Evolutionary conservation across 2,329 filamentous ascomycete genomes (phyloP), one percentile per base, ranked within the genome.

Genomic region (Lachnellula hyalina): DNA sequence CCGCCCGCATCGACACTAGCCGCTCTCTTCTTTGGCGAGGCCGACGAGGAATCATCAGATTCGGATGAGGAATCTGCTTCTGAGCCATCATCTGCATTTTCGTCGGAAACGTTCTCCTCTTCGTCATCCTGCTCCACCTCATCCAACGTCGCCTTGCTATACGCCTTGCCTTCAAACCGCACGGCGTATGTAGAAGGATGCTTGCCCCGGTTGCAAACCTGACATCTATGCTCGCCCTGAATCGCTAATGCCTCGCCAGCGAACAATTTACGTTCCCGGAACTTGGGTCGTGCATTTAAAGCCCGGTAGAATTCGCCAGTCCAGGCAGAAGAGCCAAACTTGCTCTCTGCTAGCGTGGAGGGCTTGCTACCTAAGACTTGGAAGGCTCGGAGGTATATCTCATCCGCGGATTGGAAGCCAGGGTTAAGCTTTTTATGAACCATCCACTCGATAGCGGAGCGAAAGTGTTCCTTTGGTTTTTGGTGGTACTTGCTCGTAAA

Each of bases 341-440:
- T 89, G 4, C 85, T 90, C 25, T 3, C 78, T 80, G 0, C 85
- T 83, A 2, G 89, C 78, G 0, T 83, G 86, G 40, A 75, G 76
- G 14, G 82, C 67, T 91, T 86, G 60, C 88, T 82, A 60, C 89
- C 81, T 0, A 93, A 75, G 65, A 89, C 90, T 48, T 74, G 73
- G 74, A 90, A 91, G 0, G 87, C 84, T 25, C 87, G 75, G 12
- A 72, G 65, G 68, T 90, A 94, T 12, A 90, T 73, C 7, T 80
- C 75, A 56, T 89, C 82, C 5, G 79, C 72, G 17, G 78, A 77
- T 11, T 79, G 73, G 63, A 91, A 92, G 0, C 76, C 82, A 0
- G 87, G 88, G 61, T 91, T 86, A 49, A 94, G 77, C 62, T 86
- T 85, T 66, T 87, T 88, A 64, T 90, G 87, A 2, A 93, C 84